Evolutionary conservation across 495 filamentous ascomycete genomes (phyloP), one percentile per base, ranked within the genome.

Genomic region (Trichoderma reesei): DNA sequence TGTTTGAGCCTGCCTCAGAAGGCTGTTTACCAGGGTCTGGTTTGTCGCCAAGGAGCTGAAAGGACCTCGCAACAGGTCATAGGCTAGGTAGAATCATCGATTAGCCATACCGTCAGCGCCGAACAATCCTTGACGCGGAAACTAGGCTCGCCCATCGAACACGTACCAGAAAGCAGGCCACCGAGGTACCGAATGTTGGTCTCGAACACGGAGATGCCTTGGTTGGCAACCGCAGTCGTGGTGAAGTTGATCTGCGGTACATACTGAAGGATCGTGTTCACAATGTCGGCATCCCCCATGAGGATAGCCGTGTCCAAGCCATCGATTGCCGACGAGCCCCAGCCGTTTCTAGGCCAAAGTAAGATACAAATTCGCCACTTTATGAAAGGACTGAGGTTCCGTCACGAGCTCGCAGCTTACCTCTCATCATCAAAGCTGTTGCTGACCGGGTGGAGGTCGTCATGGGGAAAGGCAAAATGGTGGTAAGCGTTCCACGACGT

Each of bases 101-200:
- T 18, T n/a, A 65, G 4, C 14, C 9, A 5, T 42, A 18, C 11
- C n/a, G 1, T 46, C 56, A 13, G 33, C 18, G 46, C 0, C 18
- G 42, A 14, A 41, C 1, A 34, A 65, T 39, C 65, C 60, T 3
- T 41, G 31, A 41, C 1, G 3, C 3, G 26, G 26, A 26, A 65
- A 26, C 34, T 4, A 36, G 20, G 31, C 38, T 7, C 38, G 59
- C 16, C 6, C 18, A 13, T 26, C 11, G 14, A 51, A 51, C 8
- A 42, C 68, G 68, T 67, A 81, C 80, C 78, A 9, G 91, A 89
- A 48, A 95, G 67, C 67, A 96, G 78, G 18, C 91, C 91, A 16
- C 79, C 91, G 3, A 96, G 76, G 67, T 95, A 96, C 4, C 91
- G 87, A 69, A 96, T 96, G 3, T 90, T 95, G 3, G 91, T 96